phyloP scores from a whole-genome alignment of 1,284 basidiomycete species.

The Earliella scabrosa region DNA sequence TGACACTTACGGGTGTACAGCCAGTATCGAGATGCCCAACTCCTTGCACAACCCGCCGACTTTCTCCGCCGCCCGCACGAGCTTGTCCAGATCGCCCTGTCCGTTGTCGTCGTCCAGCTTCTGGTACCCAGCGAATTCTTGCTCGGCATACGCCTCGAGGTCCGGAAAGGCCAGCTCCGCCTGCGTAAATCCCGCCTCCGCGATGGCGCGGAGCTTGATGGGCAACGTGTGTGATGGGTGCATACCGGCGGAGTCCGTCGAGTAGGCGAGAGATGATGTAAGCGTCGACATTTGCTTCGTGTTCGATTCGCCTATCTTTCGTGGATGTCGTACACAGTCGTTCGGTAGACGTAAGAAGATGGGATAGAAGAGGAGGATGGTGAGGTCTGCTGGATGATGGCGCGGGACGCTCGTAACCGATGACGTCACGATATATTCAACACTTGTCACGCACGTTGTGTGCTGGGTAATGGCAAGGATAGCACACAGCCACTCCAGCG shows the following conservation, averaged over 20 bases:
- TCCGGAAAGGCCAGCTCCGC: constrained; percentile 37
- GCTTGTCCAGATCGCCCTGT: constrained; percentile 32
- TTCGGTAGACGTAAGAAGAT: background rate
- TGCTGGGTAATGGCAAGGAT: no score
- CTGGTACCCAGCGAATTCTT: constrained; percentile 26
- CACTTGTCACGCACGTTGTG: background rate
- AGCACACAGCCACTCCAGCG: background rate
- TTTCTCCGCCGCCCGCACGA: constrained; percentile 26
- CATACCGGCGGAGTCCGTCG: constrained; percentile 39
- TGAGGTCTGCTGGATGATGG: background rate
- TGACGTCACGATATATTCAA: background rate
- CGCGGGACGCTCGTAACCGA: background rate
- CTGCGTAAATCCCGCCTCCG: constrained; percentile 33
- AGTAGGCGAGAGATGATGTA: constrained; percentile 27
- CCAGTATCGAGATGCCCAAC: constrained; percentile 27
- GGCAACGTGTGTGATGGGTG: constrained; percentile 36
- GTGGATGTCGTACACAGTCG: background rate
- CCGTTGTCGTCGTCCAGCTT: constrained; percentile 30
- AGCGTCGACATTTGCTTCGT: constrained; percentile 16
- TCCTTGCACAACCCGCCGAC: constrained; percentile 27
- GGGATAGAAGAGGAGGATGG: no score
- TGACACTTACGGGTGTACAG: constrained; percentile 29
- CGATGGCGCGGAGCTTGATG: constrained; percentile 35
- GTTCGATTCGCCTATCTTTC: no score
- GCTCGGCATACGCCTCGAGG: constrained; percentile 33